Evolutionary conservation across 1,284 basidiomycete species (phyloP), one percentile per base, ranked within the genome.

Genomic region (Xerocomus nothofagi): DNA sequence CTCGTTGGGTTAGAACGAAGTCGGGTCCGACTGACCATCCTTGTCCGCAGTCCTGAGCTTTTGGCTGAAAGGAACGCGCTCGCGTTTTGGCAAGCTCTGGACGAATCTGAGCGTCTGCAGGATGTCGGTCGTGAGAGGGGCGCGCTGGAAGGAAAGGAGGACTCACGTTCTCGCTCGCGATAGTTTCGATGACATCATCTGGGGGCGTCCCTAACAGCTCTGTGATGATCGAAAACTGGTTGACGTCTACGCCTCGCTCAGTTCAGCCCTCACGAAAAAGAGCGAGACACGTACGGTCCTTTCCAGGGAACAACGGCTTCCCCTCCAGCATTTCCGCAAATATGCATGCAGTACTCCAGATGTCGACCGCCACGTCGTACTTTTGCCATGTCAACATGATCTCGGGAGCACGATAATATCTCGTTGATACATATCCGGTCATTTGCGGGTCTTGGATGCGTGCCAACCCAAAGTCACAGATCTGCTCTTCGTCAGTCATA

Each of bases 301-400:
- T 99, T 52, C 96, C 96, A 29, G 97, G 97, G 82, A 99, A 99
- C 56, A 99, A 76, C 0, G 97, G 96, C 71, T 98, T 98, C 42
- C 96, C 97, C 71, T 98, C 95, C 50, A 99, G 76, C 97, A 99
- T 99, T 76, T 99, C 96, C 5, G 97, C 97, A 67, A 99, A 98
- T 72, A 99, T 99, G 76, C 97, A 99, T 11, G 95, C 96, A 14
- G 95, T 94, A 66, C 92, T 96, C 96, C 96, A 99, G 63, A 99
- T 96, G 68, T 98, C 96, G 55, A 98, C 95, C 57, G 94, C 97
- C 49, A 98, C 96, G 70, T 99, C 97, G 76, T 99, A 99, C 76
- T 99, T 99, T 72, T 99, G 96, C 97, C 97, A 99, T 39, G 96
- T 99, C 67, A 99, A 81, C 97, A 99, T 99, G 76, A 99, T 99